These are phyloP conservation scores for Cladosporium sp. DNA, from an alignment of 2,329 filamentous ascomycete genomes.

Conservation along the genomic window DNA sequence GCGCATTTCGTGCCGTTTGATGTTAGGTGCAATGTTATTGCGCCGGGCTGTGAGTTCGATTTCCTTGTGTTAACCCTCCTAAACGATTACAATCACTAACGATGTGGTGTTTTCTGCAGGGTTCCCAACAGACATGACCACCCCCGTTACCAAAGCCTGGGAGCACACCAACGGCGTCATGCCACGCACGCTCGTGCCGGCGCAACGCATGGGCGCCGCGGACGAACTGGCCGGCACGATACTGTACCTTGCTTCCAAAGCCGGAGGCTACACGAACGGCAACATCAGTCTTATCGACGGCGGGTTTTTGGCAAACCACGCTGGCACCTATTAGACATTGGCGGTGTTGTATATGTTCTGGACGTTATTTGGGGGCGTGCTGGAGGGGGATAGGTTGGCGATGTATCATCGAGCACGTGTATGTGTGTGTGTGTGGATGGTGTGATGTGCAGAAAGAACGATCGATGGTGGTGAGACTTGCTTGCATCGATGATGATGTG, in stretches of 20 bases:
- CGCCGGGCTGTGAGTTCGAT: conserved; percentile 41
- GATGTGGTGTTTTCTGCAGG: conserved; percentile 13
- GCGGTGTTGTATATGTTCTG: neutral
- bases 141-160: conserved; percentile 37
- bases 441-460: neutral
- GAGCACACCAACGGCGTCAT: conserved; percentile 38
- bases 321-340: conserved; percentile 26
- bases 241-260: conserved; percentile 54
- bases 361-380: neutral
- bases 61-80: too few relatives aligned
- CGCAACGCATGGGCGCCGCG: conserved; percentile 35
- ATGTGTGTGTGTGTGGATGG: neutral
- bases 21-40: conserved; percentile 51
- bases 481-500: neutral
- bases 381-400: neutral
- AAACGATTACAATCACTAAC: too few relatives aligned
- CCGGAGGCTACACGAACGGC: conserved; percentile 58
- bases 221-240: conserved; percentile 55
- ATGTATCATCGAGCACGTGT: neutral
- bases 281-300: conserved; percentile 53
- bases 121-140: conserved; percentile 51
- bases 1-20: conserved; percentile 48
- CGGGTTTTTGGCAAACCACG: conserved; percentile 41
- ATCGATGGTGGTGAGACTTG: neutral
- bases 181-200: conserved; percentile 35